Evolutionary conservation across 768 basidiomycete genomes (phyloP).

Genomic region (Calocera viscosa): DNA sequence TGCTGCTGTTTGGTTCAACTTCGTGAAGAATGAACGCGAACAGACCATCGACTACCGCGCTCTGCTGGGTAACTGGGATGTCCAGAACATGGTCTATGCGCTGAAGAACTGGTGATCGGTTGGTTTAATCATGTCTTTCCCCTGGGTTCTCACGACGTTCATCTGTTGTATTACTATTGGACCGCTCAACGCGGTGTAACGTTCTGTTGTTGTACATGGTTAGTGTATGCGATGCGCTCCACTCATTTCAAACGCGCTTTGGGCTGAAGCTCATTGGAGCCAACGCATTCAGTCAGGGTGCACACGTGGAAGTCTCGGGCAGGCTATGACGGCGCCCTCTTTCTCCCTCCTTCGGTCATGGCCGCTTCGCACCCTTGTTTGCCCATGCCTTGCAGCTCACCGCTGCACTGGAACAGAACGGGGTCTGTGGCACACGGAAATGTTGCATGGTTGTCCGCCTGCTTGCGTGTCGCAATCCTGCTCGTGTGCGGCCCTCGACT

Average conservation of each 20-base stretch:
- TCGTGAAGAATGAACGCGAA: conserved; percentile 10
- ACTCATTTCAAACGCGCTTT: too few species aligned
- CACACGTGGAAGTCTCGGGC: neutral
- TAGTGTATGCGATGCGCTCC: too few species aligned
- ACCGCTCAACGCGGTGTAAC: neutral
- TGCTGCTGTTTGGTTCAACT: conserved; percentile 17
- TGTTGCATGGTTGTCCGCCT: neutral
- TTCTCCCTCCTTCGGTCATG: neutral
- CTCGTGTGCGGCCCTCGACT: too few species aligned
- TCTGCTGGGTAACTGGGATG: neutral
- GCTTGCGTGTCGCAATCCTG: too few species aligned
- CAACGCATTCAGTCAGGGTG: neutral
- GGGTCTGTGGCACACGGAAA: neutral
- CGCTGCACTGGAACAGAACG: neutral
- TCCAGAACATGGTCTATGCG: neutral
- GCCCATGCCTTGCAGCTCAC: neutral
- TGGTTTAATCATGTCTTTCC: neutral
- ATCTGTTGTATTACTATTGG: neutral
- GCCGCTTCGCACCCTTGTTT: neutral
- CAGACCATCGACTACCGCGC: conserved; percentile 9
- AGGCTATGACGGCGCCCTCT: neutral
- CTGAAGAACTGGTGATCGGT: conserved; percentile 3
- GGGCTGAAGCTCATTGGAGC: neutral
- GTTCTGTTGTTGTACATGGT: neutral
- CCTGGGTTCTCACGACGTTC: neutral